Conservation (phyloP, 495 filamentous ascomycete genomes). For the Parachaetomium inaequale region DNA sequence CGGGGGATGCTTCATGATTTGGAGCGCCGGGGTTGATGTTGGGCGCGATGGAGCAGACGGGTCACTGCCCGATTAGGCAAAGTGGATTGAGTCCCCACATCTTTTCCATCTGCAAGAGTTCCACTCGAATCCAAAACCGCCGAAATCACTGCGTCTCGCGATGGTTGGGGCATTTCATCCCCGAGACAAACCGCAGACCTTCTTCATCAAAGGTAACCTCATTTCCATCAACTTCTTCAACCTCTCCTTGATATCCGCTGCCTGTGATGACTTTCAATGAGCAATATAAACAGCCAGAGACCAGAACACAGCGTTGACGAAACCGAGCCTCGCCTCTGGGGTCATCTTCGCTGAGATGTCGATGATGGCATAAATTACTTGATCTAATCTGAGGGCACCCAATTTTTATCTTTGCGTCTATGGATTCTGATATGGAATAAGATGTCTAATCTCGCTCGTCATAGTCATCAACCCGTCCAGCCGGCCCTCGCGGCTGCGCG, state of each 20-base stretch:
- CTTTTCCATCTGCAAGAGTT: not conserved
- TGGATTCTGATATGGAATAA: slow-evolving; percentile 12
- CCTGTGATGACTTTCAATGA: slow-evolving; percentile 46
- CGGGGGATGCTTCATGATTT: no score
- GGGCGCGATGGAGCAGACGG: not conserved
- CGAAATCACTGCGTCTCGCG: not conserved
- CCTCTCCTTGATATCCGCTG: not conserved
- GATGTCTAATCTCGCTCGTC: slow-evolving; percentile 46
- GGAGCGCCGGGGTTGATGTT: not conserved
- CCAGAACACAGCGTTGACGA: slow-evolving; percentile 37
- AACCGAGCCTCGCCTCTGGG: slow-evolving; percentile 45
- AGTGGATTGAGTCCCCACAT: not conserved
- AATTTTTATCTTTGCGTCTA: not conserved
- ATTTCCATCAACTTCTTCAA: not conserved
- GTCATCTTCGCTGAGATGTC: slow-evolving; percentile 49
- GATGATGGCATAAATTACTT: slow-evolving; percentile 48
- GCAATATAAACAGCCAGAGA: slow-evolving; percentile 40
- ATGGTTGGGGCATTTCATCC: not conserved
- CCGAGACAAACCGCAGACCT: not conserved
- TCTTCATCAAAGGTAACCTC: not conserved
- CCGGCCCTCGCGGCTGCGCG: slow-evolving; percentile 51
- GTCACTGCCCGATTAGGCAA: not conserved
- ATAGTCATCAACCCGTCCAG: slow-evolving; percentile 41
- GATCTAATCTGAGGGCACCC: slow-evolving; percentile 52
- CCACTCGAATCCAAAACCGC: not conserved